phyloP scores from a whole-genome alignment of 768 basidiomycete species.

The Crassisporium funariophilum region DNA sequence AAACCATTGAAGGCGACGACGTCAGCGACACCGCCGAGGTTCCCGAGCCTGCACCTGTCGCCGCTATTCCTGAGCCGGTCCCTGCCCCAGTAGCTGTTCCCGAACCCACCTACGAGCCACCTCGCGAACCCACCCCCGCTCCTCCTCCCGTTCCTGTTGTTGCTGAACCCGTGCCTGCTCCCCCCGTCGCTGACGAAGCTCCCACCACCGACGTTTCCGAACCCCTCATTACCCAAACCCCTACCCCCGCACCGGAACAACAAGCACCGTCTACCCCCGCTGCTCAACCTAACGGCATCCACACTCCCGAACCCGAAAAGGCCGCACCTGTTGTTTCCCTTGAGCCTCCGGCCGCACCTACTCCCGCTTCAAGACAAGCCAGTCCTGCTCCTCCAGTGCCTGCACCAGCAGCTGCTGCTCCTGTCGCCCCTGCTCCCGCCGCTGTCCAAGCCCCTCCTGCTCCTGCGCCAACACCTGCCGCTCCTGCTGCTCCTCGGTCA shows the following conservation, averaged over 20 bases:
- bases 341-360: constrained; percentile 26
- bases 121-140: constrained; percentile 42
- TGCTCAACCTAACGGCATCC: constrained; percentile 38
- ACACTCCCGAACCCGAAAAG: constrained; percentile 42
- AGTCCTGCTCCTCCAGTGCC: too few species aligned
- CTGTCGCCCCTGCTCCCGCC: constrained; percentile 29
- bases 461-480: constrained; percentile 39
- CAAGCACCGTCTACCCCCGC: constrained; percentile 22
- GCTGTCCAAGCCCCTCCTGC: constrained; percentile 29
- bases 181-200: constrained; percentile 37
- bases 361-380: constrained; percentile 33
- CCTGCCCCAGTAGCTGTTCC: constrained; percentile 28
- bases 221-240: constrained; percentile 35
- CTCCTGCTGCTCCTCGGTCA: constrained; percentile 67
- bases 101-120: constrained; percentile 32
- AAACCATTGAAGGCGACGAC: constrained; percentile 80
- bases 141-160: constrained; percentile 35
- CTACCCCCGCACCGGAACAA: constrained; percentile 34
- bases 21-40: constrained; percentile 46
- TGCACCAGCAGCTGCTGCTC: constrained; percentile 31
- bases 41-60: constrained; percentile 37
- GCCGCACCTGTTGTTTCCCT: constrained; percentile 25
- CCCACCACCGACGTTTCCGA: constrained; percentile 44
- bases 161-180: constrained; percentile 27
- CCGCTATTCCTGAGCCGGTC: constrained; percentile 27